Conservation (phyloP, 257 asterid species). For the Solanum acaule region DNA sequence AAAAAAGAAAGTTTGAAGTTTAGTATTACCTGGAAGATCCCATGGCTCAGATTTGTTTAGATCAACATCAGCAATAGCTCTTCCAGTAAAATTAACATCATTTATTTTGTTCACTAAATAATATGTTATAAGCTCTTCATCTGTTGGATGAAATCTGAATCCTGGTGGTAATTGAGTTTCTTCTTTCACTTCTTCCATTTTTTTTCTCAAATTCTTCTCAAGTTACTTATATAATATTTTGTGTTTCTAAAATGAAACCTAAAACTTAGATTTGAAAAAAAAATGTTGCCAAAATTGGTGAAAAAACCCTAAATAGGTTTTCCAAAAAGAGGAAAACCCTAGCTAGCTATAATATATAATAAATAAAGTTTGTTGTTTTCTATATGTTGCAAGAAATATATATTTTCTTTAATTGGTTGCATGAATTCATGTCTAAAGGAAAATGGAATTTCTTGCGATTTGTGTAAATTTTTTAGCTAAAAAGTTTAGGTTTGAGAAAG, state of each 20-base stretch:
- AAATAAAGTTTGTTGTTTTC: not conserved
- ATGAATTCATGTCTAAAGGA: not conserved
- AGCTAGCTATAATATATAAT: not conserved
- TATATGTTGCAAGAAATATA: not conserved
- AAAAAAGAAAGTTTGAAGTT: not conserved
- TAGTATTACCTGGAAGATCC: constrained; percentile 79
- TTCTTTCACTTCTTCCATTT: constrained; percentile 49
- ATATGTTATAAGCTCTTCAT: constrained; percentile 81
- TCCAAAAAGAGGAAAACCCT: not conserved
- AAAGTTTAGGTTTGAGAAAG: not conserved
- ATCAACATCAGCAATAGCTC: constrained; percentile 88
- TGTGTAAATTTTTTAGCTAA: not conserved
- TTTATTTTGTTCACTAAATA: constrained; percentile 68
- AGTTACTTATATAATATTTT: not conserved
- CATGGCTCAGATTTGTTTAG: constrained; percentile 96
- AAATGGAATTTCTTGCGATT: not conserved
- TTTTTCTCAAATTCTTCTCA: not conserved
- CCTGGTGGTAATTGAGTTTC: constrained; percentile 79
- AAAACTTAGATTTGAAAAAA: not conserved
- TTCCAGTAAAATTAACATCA: constrained; percentile 59
- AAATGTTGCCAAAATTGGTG: not conserved
- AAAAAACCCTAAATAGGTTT: not conserved
- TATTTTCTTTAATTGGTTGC: constrained; percentile 7
- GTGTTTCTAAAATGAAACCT: constrained; percentile 10
- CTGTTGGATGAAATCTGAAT: constrained; percentile 82